Conservation (phyloP, 2,329 filamentous ascomycete genomes). For the Leptographium lundbergii region DNA sequence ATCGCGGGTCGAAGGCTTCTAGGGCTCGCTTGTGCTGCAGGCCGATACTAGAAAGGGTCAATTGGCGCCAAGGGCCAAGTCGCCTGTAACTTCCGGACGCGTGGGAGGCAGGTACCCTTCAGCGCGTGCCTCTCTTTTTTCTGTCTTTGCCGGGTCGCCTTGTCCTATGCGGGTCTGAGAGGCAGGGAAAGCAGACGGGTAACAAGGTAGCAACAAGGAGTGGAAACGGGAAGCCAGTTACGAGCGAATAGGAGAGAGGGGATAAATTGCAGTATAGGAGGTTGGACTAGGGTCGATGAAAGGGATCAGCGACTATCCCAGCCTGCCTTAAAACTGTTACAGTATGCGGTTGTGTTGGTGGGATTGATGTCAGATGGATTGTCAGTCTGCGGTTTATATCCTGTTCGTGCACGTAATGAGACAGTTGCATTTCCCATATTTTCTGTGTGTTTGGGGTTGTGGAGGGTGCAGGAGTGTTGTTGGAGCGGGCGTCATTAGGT, state of each 20-base stretch:
- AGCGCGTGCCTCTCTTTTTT: background rate
- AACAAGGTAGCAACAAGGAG: background rate
- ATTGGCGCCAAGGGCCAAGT: too few relatives aligned
- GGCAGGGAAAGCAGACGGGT: constrained; percentile 1
- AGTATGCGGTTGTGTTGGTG: background rate
- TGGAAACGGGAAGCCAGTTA: background rate
- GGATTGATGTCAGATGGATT: background rate
- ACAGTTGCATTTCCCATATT: background rate
- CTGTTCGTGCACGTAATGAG: background rate
- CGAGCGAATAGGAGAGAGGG: constrained; percentile 5
- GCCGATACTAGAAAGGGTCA: background rate
- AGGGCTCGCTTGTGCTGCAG: background rate
- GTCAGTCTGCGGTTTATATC: background rate
- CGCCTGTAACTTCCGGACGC: background rate
- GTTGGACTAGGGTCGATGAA: constrained; percentile 8
- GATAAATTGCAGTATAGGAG: constrained; percentile 12
- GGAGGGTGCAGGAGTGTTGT: background rate
- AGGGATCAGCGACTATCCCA: constrained; percentile 4
- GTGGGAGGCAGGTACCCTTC: background rate
- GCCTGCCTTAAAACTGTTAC: background rate
- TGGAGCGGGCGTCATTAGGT: background rate
- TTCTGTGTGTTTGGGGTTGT: background rate
- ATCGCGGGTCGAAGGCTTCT: constrained; percentile 5
- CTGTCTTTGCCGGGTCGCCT: constrained; percentile 2
- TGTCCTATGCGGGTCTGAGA: constrained; percentile 6